Conservation (phyloP, 306 rosid genomes). For the Hippophae gyantsensis region DNA sequence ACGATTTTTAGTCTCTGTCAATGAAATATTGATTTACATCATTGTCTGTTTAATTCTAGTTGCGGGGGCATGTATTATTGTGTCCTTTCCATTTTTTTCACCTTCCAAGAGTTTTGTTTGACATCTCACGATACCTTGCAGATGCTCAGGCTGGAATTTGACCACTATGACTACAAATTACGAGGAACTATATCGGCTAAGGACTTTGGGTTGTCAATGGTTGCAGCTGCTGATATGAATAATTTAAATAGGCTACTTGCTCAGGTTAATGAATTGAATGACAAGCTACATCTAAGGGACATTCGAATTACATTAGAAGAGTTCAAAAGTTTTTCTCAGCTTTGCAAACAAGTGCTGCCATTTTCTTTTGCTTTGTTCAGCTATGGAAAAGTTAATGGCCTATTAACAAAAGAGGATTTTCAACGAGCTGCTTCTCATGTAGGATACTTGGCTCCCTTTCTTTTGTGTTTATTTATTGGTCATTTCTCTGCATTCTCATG, state of each 20-base stretch:
- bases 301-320: conserved; percentile 61
- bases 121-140: conserved; percentile 22
- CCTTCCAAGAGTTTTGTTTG: conserved; percentile 5
- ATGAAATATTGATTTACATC: too few species aligned
- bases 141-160: conserved; percentile 74
- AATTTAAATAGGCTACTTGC: conserved; percentile 51
- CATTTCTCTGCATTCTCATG: not conserved
- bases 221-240: conserved; percentile 71
- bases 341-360: conserved; percentile 57
- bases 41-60: too few species aligned
- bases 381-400: conserved; percentile 68
- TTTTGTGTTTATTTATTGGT: conserved; percentile 2
- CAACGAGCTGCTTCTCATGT: conserved; percentile 81
- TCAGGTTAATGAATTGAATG: conserved; percentile 42
- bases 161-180: conserved; percentile 71
- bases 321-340: conserved; percentile 64
- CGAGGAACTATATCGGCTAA: conserved; percentile 58
- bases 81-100: not conserved
- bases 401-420: conserved; percentile 58
- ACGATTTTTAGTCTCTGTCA: too few species aligned
- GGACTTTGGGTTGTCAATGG: conserved; percentile 91
- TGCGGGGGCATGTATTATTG: too few species aligned
- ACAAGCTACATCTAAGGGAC: conserved; percentile 41
- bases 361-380: conserved; percentile 78
- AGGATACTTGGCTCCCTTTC: conserved; percentile 14